Evolutionary conservation across 2,329 filamentous ascomycete genomes (phyloP).

Genomic region (Fusarium veterinarium): DNA sequence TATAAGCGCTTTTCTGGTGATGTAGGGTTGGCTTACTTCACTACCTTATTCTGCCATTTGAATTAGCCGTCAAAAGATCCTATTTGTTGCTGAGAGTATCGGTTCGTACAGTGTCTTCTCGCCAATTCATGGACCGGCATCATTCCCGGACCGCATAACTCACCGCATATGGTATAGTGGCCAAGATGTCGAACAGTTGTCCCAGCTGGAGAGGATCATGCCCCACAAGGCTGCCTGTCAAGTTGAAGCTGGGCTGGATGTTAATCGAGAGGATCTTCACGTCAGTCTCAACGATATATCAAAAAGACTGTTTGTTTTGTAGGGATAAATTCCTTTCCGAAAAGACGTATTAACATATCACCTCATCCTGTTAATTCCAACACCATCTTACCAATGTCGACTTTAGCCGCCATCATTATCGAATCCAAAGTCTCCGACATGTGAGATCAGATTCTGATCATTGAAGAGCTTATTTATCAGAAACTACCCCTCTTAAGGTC

Average conservation of each 20-base stretch:
- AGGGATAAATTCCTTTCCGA: neutral
- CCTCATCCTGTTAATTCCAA: neutral
- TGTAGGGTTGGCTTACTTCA: neutral
- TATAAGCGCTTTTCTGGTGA: neutral
- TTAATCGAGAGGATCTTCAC: neutral
- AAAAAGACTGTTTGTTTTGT: neutral
- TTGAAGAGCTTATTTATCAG: slow-evolving; percentile 4
- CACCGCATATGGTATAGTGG: slow-evolving; percentile 8
- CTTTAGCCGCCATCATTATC: neutral
- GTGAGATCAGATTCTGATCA: neutral
- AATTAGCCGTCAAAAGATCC: neutral
- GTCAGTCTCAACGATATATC: neutral
- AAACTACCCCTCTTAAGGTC: neutral
- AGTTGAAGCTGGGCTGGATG: neutral
- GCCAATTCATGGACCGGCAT: slow-evolving; percentile 1
- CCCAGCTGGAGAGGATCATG: neutral
- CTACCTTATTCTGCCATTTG: neutral
- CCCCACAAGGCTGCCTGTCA: slow-evolving; percentile 8
- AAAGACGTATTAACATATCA: too few relatives aligned
- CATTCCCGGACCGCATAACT: slow-evolving; percentile 13
- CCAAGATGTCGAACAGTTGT: neutral
- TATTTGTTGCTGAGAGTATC: neutral
- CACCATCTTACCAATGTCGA: neutral
- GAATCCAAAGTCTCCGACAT: neutral
- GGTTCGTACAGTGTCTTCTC: neutral